phyloP scores from a whole-genome alignment of 2,329 filamentous ascomycete species.

The Tolypocladium cylindrosporum region DNA sequence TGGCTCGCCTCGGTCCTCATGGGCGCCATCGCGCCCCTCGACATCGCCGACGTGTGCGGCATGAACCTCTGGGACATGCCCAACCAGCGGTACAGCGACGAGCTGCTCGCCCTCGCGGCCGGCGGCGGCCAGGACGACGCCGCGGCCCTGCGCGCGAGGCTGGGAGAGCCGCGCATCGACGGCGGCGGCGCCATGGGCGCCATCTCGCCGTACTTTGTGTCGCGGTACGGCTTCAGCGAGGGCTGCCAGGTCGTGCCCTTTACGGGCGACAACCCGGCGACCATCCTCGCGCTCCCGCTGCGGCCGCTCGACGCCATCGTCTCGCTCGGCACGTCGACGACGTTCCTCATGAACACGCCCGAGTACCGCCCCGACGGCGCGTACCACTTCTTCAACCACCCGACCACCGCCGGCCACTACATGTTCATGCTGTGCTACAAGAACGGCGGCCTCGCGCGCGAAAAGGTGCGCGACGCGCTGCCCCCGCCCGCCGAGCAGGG shows the following conservation, averaged over 20 bases:
- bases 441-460: slow-evolving; percentile 88
- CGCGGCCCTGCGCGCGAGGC: slow-evolving; percentile 59
- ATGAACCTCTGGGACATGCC: slow-evolving; percentile 96
- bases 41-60: slow-evolving; percentile 89
- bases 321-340: slow-evolving; percentile 88
- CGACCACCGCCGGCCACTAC: slow-evolving; percentile 79
- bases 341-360: slow-evolving; percentile 95
- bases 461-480: slow-evolving; percentile 76
- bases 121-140: slow-evolving; percentile 44
- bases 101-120: slow-evolving; percentile 65
- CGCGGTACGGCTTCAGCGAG: slow-evolving; percentile 64
- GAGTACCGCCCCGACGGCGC: slow-evolving; percentile 79
- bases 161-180: slow-evolving; percentile 71
- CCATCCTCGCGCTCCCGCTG: slow-evolving; percentile 83
- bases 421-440: slow-evolving; percentile 99
- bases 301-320: slow-evolving; percentile 87
- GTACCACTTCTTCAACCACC: slow-evolving; percentile 98
- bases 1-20: slow-evolving; percentile 89
- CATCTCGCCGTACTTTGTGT: slow-evolving; percentile 69
- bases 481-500: slow-evolving; percentile 36
- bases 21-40: slow-evolving; percentile 75
- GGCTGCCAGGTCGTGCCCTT: slow-evolving; percentile 75
- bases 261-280: slow-evolving; percentile 93
- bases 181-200: slow-evolving; percentile 69
- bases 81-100: slow-evolving; percentile 60